phyloP scores from a whole-genome alignment of 2,329 filamentous ascomycete species.

The Periconia macrospinosa region DNA sequence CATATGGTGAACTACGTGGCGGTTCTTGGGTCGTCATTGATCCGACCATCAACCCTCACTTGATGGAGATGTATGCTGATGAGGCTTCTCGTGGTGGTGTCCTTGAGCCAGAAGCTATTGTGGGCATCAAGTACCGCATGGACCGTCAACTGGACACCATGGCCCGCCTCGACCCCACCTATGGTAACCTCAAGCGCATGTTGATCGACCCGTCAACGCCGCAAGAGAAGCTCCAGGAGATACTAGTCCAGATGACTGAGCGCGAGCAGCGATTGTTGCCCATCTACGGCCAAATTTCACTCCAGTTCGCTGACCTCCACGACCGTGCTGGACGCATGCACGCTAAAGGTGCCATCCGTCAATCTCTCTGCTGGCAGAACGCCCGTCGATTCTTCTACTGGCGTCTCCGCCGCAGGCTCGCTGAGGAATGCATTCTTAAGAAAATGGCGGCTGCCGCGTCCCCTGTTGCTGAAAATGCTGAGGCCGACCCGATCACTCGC shows the following conservation, averaged over 20 bases:
- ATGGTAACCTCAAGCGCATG: conserved; percentile 81
- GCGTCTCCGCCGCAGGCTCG: conserved; percentile 93
- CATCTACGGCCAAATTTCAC: conserved; percentile 91
- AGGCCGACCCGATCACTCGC: conserved; percentile 53
- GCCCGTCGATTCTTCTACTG: conserved; percentile 99
- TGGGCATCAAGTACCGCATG: conserved; percentile 97
- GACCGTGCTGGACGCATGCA: conserved; percentile 97
- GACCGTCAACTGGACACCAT: conserved; percentile 98
- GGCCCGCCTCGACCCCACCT: conserved; percentile 85
- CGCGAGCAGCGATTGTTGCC: conserved; percentile 89
- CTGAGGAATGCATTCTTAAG: conserved; percentile 96
- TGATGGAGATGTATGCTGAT: conserved; percentile 99
- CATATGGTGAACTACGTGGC: conserved; percentile 93
- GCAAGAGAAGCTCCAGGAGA: conserved; percentile 73
- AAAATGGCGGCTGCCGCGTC: conserved; percentile 66
- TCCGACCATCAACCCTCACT: conserved; percentile 92
- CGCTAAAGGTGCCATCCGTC: conserved; percentile 92
- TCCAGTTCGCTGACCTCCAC: conserved; percentile 96
- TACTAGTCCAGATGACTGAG: conserved; percentile 81
- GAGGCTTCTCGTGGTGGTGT: conserved; percentile 94
- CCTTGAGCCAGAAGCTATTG: conserved; percentile 95
- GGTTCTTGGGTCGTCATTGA: conserved; percentile 99
- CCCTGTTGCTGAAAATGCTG: conserved; percentile 37
- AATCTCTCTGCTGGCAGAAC: conserved; percentile 81
- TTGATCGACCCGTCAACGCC: conserved; percentile 67